Base-by-base conservation (phyloP, 805 yeast species). In the Lipomyces japonicus region DNA sequence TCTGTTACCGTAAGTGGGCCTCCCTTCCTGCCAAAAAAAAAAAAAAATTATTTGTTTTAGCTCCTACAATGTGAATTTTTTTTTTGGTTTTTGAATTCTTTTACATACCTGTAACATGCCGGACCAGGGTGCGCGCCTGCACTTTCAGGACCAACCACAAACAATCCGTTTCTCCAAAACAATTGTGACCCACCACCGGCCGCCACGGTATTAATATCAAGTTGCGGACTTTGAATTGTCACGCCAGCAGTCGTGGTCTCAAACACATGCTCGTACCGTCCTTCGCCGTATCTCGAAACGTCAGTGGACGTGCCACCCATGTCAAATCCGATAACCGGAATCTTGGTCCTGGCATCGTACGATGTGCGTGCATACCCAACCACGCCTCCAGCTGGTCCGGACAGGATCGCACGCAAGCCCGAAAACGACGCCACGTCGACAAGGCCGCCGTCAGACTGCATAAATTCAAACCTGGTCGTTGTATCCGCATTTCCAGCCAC, bases 361-460 rank as follows among this genome's bases (percentile, higher is more conserved):
- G 95, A 86, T 0, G 97, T 90, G 45, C 79, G 76, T 0, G 96
- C 86, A 61, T 81, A 86, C 0, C 97, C 97, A 30, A 91, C 96
- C 51, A 91, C 95, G 43, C 97, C 97, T 34, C 97, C 97, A 7
- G 97, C 97, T 2, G 97, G 97, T 2, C 97, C 97, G 1, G 96
- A 87, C 31, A 91, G 69, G 42, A 91, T 85, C 2, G 97, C 95
- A 59, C 81, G 77, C 32, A 91, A 71, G 1, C 97, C 97, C 0
- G 96, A 83, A 65, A 91, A 91, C 42, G 79, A 76, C 21, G 79
- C 73, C 62, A 93, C 89, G 48, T 88, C 88, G 21, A 90, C 89
- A 51, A 91, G 75, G 2, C 97, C 97, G 50, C 97, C 97, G 66
- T 91, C 96, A 10, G 95, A 86, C 68, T 91, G 96, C 97, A 91